These are phyloP conservation scores for Panaeolus papilionaceus DNA, from an alignment of 768 basidiomycete genomes.

Conservation along the genomic window DNA sequence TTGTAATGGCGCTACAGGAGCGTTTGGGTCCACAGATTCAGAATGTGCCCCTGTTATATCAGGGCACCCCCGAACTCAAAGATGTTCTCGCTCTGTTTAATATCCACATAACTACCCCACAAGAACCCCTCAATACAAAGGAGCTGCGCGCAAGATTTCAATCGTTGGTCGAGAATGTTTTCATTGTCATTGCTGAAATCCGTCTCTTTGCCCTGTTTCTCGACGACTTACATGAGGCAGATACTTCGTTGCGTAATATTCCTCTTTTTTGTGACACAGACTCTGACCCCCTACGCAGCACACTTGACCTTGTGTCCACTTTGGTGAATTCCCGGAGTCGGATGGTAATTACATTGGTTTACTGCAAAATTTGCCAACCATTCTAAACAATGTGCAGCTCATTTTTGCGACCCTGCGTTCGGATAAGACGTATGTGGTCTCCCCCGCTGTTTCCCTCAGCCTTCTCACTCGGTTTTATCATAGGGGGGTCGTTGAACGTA, in stretches of 20 bases:
- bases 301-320: conserved; percentile 69
- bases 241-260: conserved; percentile 57
- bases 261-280: background rate
- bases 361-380: conserved; percentile 5
- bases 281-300: conserved; percentile 42
- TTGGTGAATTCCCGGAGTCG: conserved; percentile 69
- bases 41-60: conserved; percentile 73
- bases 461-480: conserved; percentile 9
- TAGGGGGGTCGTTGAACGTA: conserved; percentile 55
- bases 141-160: conserved; percentile 77
- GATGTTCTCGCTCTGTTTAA: conserved; percentile 66
- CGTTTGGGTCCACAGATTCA: conserved; percentile 73
- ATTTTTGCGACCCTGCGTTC: conserved; percentile 69
- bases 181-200: conserved; percentile 71
- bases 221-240: conserved; percentile 78
- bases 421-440: conserved; percentile 48
- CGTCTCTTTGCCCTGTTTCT: conserved; percentile 73
- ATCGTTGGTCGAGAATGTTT: conserved; percentile 72
- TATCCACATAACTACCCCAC: conserved; percentile 54
- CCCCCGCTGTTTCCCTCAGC: background rate
- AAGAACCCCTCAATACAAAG: conserved; percentile 59
- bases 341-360: conserved; percentile 49
- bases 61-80: conserved; percentile 72
- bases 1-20: conserved; percentile 62
- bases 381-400: conserved; percentile 44